Evolutionary conservation across 257 asterid species (phyloP).

Genomic region (Ajuga chamaepitys): DNA sequence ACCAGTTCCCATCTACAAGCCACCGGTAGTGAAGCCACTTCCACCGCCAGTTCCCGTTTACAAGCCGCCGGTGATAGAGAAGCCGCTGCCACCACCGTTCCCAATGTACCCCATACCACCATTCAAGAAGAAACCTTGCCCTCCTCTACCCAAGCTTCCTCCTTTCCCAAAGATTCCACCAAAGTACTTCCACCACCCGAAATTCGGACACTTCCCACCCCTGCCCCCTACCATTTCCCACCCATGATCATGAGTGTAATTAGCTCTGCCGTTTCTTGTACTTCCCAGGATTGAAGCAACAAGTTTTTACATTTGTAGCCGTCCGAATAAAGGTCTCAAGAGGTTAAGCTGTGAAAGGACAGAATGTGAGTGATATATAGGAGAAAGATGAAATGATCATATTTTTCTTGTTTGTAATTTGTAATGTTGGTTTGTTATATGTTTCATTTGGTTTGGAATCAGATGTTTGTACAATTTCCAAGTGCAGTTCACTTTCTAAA

Average conservation of each 20-base stretch:
- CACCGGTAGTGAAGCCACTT: slow-evolving; percentile 14
- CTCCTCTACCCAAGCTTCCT: slow-evolving; percentile 51
- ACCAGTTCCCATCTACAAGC: not conserved
- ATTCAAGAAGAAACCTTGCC: slow-evolving; percentile 48
- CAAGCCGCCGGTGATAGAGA: slow-evolving; percentile 5
- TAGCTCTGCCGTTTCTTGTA: slow-evolving; percentile 9
- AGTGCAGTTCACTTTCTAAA: not conserved
- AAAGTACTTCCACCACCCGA: slow-evolving; percentile 58
- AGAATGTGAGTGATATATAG: slow-evolving; percentile 12
- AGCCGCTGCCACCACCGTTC: slow-evolving; percentile 35
- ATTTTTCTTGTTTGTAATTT: slow-evolving; percentile 17
- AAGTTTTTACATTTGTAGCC: slow-evolving; percentile 9
- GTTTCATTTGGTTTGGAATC: slow-evolving; percentile 15
- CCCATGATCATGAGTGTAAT: slow-evolving; percentile 25
- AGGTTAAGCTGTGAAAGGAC: slow-evolving; percentile 1
- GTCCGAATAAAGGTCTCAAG: slow-evolving; percentile 6
- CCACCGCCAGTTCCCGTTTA: slow-evolving; percentile 25
- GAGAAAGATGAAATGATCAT: slow-evolving; percentile 1
- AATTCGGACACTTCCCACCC: slow-evolving; percentile 46
- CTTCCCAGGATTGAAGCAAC: slow-evolving; percentile 6
- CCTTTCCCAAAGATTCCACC: slow-evolving; percentile 55
- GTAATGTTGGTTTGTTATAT: slow-evolving; percentile 16
- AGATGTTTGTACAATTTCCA: slow-evolving; percentile 17
- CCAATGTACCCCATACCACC: slow-evolving; percentile 38
- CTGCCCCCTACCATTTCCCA: slow-evolving; percentile 37